These are phyloP conservation scores for Silene coronaria DNA, from an alignment of 179 eudicot genomes.

Conservation along the genomic window DNA sequence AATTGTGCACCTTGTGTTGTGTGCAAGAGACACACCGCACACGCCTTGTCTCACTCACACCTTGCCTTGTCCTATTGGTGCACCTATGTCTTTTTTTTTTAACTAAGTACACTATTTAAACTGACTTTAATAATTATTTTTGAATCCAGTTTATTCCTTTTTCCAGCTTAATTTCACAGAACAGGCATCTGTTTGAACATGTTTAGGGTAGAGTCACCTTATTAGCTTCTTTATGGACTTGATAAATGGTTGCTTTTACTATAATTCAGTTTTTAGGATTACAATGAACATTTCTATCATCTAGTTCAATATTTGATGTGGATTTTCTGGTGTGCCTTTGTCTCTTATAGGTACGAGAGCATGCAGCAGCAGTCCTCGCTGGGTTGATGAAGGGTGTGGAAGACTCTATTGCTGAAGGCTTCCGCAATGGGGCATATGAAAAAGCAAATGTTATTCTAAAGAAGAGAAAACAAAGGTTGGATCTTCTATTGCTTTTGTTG, in stretches of 20 bases:
- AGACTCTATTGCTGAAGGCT: conserved; percentile 59
- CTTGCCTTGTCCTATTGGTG: too few species aligned
- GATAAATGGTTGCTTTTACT: not conserved
- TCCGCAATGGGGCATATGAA: conserved; percentile 64
- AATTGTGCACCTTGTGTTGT: too few species aligned
- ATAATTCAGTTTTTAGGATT: not conserved
- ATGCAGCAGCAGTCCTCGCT: conserved; percentile 96
- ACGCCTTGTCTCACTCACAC: too few species aligned
- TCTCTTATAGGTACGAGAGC: conserved; percentile 83
- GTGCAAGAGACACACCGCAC: too few species aligned
- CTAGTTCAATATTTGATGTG: not conserved
- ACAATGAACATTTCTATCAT: not conserved
- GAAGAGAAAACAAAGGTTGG: conserved; percentile 70
- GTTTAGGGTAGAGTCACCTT: not conserved
- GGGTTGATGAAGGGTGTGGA: conserved; percentile 94
- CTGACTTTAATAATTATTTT: not conserved
- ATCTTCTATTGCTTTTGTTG: conserved; percentile 8
- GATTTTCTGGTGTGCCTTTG: not conserved
- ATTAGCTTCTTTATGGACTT: not conserved
- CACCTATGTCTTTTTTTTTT: too few species aligned
- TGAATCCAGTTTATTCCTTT: not conserved
- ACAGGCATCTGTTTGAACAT: not conserved
- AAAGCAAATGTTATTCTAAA: conserved; percentile 56
- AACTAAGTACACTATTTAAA: too few species aligned
- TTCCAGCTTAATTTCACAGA: not conserved